Evolutionary conservation across 371 early-diverging fungal genomes (phyloP), one percentile per base, ranked within the genome.

Genomic region (Zopfochytrium polystomum): DNA sequence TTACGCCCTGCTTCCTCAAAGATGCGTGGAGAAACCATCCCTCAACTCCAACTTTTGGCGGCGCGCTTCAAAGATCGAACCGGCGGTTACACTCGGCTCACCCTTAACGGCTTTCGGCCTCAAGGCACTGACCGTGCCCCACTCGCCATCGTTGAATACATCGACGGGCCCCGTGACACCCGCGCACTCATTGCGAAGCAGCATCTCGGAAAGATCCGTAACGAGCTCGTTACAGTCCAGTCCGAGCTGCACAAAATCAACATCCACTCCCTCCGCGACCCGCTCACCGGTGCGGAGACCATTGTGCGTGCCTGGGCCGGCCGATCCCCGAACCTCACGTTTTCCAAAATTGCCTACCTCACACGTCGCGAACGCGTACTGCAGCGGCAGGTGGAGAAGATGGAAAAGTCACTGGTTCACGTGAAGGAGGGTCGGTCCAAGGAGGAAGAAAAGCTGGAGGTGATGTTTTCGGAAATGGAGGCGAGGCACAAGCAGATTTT

Each of bases 21-120:
- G 48, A 48, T 48, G 48, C 63, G 48, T 20, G 51, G 43, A 9
- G 27, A 15, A 35, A 63, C 63, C 13, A 29, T 95, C 32, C 92
- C 95, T 26, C 90, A 90, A 69, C 78, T 97, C 45, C 87, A 85
- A 31, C 85, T 90, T 33, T 81, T 95, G 26, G 92, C 91, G 13
- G 82, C 87, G 52, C 86, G 95, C 22, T 97, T 88, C 76, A 78
- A 83, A 49, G 76, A 69, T 31, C 86, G 93, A 31, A 70, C 78
- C 29, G 95, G 96, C 55, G 96, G 96, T 25, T 97, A 93, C 77
- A 92, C 93, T 15, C 90, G 98, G 25, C 79, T 97, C 48, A 81
- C 87, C 63, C 82, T 85, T 55, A 79, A 87, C 60, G 95, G 94
- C 34, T 84, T 76, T 72, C 84, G 91, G 48, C 32, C 60, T 3